A percentile compares a stretch with the other conserved stretches of the same genome.
Evolutionary conservation across 176 grass and related monocot genomes (phyloP).

Genomic region (Tillandsia leiboldiana): DNA sequence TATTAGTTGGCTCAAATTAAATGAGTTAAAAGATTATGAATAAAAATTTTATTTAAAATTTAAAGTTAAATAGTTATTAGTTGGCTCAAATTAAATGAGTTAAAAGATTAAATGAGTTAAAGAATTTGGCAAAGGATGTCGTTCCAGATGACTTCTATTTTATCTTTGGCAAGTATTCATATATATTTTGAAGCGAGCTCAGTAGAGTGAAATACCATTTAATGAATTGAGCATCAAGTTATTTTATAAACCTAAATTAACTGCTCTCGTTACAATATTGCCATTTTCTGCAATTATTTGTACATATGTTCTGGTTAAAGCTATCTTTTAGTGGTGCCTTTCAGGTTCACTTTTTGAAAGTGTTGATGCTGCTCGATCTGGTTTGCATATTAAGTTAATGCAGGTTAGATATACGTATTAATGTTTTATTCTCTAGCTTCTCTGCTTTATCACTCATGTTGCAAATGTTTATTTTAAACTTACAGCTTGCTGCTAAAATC

Average conservation of each 20-base stretch:
- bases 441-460: not conserved
- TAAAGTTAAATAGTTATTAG: too few species aligned
- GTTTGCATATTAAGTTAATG: conserved; percentile 80
- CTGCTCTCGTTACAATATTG: conserved; percentile 8
- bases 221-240: not conserved
- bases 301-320: not conserved
- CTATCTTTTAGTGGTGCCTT: not conserved
- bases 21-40: too few species aligned
- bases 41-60: too few species aligned
- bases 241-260: conserved; percentile 6
- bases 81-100: too few species aligned
- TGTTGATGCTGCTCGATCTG: conserved; percentile 42
- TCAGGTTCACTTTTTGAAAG: conserved; percentile 73
- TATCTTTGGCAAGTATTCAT: conserved; percentile 57
- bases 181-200: conserved; percentile 3
- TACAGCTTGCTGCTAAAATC: not conserved
- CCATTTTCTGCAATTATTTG: conserved; percentile 2
- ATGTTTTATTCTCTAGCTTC: not conserved
- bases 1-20: too few species aligned
- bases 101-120: conserved; percentile 23
- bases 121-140: conserved; percentile 91
- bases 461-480: not conserved
- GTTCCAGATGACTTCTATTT: conserved; percentile 81
- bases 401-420: conserved; percentile 40
- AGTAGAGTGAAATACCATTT: not conserved